Conservation (phyloP, 257 asterid genomes). For the Plantago major region DNA sequence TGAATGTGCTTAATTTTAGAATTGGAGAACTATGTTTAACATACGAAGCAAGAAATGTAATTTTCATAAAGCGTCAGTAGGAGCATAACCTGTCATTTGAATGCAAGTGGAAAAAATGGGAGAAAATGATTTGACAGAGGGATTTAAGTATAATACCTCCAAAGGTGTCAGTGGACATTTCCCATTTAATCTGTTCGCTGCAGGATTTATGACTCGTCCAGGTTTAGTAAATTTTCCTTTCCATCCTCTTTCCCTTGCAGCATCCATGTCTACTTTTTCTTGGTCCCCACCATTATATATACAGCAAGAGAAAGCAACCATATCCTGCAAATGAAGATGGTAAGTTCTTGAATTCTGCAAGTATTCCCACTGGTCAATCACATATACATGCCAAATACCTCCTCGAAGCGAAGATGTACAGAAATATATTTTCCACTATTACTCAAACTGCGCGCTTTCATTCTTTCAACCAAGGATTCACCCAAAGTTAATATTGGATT, state of each 20-base stretch:
- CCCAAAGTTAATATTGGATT: slow-evolving; percentile 64
- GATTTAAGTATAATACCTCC: slow-evolving; percentile 52
- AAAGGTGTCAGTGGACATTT: slow-evolving; percentile 93
- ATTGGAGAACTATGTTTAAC: neutral
- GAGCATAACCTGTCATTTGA: neutral
- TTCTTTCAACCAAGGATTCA: slow-evolving; percentile 71
- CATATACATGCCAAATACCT: slow-evolving; percentile 48
- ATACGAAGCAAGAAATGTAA: neutral
- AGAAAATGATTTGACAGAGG: neutral
- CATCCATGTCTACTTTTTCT: slow-evolving; percentile 92
- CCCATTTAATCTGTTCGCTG: slow-evolving; percentile 82
- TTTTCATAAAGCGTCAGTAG: neutral
- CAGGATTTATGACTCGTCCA: slow-evolving; percentile 88
- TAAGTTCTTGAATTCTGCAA: slow-evolving; percentile 11
- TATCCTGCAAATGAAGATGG: slow-evolving; percentile 59
- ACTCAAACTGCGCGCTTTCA: slow-evolving; percentile 78
- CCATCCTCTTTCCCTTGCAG: slow-evolving; percentile 99
- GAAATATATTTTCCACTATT: slow-evolving; percentile 89
- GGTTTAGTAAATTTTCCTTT: slow-evolving; percentile 91
- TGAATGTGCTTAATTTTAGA: neutral
- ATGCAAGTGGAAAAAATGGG: neutral
- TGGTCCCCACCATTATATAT: slow-evolving; percentile 81
- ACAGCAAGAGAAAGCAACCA: slow-evolving; percentile 99
- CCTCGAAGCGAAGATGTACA: slow-evolving; percentile 99
- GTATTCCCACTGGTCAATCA: slow-evolving; percentile 15